Conservation (phyloP, 2,329 filamentous ascomycete species). For the Cucurbitaria berberidis region DNA sequence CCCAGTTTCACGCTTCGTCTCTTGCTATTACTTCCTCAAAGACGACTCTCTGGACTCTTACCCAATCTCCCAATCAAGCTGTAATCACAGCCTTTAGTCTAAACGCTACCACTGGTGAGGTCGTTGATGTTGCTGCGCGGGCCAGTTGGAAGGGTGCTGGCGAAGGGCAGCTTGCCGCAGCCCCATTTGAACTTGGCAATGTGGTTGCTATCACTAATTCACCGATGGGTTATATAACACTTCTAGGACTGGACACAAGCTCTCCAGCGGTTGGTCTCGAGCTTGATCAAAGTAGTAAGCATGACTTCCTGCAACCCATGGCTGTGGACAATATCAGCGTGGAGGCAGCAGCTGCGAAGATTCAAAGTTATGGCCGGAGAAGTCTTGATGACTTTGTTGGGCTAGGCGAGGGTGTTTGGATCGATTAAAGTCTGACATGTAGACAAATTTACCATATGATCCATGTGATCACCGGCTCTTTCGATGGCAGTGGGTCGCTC, state of each 20-base stretch:
- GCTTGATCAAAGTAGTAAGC: neutral
- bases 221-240: constrained; percentile 22
- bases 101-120: constrained; percentile 24
- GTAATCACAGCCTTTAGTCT: constrained; percentile 25
- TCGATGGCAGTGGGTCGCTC: no score
- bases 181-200: constrained; percentile 20
- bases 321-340: neutral
- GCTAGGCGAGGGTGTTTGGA: constrained; percentile 11
- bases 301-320: constrained; percentile 5
- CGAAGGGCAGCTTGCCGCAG: constrained; percentile 18
- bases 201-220: constrained; percentile 26
- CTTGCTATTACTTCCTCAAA: constrained; percentile 27
- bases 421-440: constrained; percentile 13
- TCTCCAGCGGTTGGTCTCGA: neutral
- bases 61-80: constrained; percentile 19
- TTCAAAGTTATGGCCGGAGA: constrained; percentile 13
- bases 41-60: constrained; percentile 27
- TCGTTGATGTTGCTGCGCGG: constrained; percentile 20
- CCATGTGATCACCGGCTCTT: no score
- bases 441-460: no score
- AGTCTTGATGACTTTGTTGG: constrained; percentile 3
- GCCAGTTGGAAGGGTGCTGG: constrained; percentile 21
- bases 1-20: constrained; percentile 18
- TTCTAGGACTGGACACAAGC: constrained; percentile 23
- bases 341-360: neutral